Base-by-base conservation (phyloP, 108 stramenopile species). In the Aureococcus anophagefferens region DNA sequence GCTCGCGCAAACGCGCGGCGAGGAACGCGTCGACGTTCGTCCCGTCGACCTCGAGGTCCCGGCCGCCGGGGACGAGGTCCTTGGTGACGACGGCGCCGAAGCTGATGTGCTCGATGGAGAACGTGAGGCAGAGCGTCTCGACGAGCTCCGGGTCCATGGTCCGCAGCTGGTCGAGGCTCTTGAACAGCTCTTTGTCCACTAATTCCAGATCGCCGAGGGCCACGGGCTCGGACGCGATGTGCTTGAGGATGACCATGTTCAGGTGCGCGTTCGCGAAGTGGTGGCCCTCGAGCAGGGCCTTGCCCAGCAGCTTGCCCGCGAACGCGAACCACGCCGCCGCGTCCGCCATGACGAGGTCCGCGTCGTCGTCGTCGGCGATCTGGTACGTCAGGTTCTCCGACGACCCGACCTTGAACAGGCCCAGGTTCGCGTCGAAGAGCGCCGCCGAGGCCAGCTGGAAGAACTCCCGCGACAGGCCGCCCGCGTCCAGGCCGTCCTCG, bases 261-360 rank as follows among this genome's bases (percentile, higher is more conserved):
- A 59, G 25, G 17, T 28, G 17, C 11, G 72, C 72, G 25, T 16
- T 1, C 3, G 4, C 25, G 21, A 16, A 28, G 25, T 59, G 51
- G 51, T 59, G 51, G 51, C 51, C 51, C 51, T 59, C 51, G 21
- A 59, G 51, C 51, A 59, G 51, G 21, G 51, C 51, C 51, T 59
- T 59, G 51, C 51, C 51, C 21, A 18, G 1, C 21, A 59, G 25
- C 25, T 28, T 3, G 51, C 51, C 51, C 51, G 51, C 51, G 21
- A 59, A 59, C 21, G 13, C 0, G 7, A 25, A 11, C 51, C 17
- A 25, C 51, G 17, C 51, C 21, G 1, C 21, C 1, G 21, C 51
- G n/a, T n/a, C n/a, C n/a, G n/a, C n/a, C 37, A 4, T 40, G 37
- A 40, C 37, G 37, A 40, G 37, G 37, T 40, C 7, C 7, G 37